Evolutionary conservation across 2,329 filamentous ascomycete species (phyloP).

Genomic region (Leptodontidium sp.): DNA sequence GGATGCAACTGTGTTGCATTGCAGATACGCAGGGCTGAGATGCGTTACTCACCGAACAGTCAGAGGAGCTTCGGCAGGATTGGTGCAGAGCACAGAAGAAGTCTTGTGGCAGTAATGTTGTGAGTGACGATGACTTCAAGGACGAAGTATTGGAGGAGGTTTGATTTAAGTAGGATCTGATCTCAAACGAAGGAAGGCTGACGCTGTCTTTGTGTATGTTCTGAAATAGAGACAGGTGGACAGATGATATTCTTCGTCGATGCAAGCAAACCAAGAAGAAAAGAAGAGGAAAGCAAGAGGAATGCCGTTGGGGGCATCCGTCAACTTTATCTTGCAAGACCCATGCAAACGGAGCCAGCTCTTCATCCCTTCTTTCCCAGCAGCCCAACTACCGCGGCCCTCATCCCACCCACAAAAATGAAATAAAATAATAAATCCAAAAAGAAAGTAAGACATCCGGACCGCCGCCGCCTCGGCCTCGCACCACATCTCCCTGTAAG

Average conservation of each 20-base stretch:
- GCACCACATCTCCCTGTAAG: constrained; percentile 8
- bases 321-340: constrained; percentile 13
- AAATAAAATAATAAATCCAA: constrained; percentile 14
- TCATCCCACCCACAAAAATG: constrained; percentile 18
- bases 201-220: constrained; percentile 9
- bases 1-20: constrained; percentile 14
- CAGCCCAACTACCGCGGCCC: neutral
- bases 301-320: neutral
- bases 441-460: constrained; percentile 20
- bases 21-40: constrained; percentile 30
- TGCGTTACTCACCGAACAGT: constrained; percentile 24
- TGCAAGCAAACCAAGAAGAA: constrained; percentile 18
- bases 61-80: constrained; percentile 12
- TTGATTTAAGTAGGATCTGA: constrained; percentile 17
- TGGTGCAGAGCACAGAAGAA: neutral
- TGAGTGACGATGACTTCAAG: constrained; percentile 5
- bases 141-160: constrained; percentile 8
- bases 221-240: constrained; percentile 4
- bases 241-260: constrained; percentile 5
- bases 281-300: neutral
- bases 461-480: constrained; percentile 16
- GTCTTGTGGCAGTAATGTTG: neutral
- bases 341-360: constrained; percentile 15
- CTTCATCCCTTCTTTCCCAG: constrained; percentile 15
- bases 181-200: constrained; percentile 2